Evolutionary conservation across 805 yeast species (phyloP), one percentile per base, ranked within the genome.

Genomic region (Kurtzmaniella fragi): DNA sequence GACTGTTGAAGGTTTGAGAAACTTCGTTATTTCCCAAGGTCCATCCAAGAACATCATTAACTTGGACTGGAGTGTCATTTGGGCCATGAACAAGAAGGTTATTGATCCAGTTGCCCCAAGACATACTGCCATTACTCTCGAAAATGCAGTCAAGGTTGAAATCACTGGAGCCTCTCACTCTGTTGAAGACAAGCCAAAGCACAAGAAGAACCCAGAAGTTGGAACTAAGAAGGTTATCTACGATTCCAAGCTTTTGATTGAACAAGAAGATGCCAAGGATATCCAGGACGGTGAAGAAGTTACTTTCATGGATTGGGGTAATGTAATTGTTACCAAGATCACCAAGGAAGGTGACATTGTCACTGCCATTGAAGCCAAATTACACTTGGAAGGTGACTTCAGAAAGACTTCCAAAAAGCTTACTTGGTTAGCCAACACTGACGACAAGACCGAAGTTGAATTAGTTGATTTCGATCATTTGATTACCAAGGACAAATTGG

Each of bases 291-390:
- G 84, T 47, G 98, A 91, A 68, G 98, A 91, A 70, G 73, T 90
- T 46, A 91, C 98, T n/a, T 77, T 91, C 55, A 91, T 91, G 98
- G 97, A 91, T 67, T 91, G 98, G 98, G 98, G 97, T 75, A 91
- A 91, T 61, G 84, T 80, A 42, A 84, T 91, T 49, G 70, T 90
- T 48, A 77, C 83, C 48, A 78, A 78, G 60, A 75, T 90, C 56
- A 67, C 66, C 59, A 81, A 77, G 60, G 80, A 78, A 46, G 84
- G 76, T 42, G 75, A 64, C 34, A 47, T 70, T 29, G 84, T 84
- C 40, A 71, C 70, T 35, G 69, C 82, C 3, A 69, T 91, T 45
- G 83, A 78, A 39, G 96, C 88, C 41, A 82, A 79, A 52, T 72
- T 91, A 53, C 84, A 91, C 63, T 75, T 91, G 57, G 96, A 86